Evolutionary conservation across 352 stramenopile genomes (phyloP).

Genomic region (Phytophthora megakarya): DNA sequence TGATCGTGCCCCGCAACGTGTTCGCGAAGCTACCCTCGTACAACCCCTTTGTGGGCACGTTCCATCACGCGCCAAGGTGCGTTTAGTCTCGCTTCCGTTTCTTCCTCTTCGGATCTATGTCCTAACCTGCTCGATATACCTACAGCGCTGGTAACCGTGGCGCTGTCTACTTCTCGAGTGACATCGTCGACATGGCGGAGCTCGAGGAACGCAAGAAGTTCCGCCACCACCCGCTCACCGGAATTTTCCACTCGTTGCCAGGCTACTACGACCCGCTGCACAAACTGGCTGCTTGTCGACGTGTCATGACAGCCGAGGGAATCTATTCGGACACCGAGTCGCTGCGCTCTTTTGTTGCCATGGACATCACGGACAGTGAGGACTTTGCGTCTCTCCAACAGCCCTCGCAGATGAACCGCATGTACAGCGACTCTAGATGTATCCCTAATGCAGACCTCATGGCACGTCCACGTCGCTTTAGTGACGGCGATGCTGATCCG

Average conservation of each 20-base stretch:
- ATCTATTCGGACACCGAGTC: slow-evolving; percentile 78
- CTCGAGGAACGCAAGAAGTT: slow-evolving; percentile 91
- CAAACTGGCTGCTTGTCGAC: slow-evolving; percentile 72
- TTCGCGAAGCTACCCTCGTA: slow-evolving; percentile 86
- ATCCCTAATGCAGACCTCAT: slow-evolving; percentile 40
- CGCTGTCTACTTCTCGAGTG: slow-evolving; percentile 86
- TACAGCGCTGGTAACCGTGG: slow-evolving; percentile 81
- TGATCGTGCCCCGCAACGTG: slow-evolving; percentile 67
- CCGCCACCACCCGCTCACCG: slow-evolving; percentile 84
- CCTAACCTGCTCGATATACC: slow-evolving; percentile 7
- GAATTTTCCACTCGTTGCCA: slow-evolving; percentile 86
- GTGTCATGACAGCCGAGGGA: slow-evolving; percentile 56
- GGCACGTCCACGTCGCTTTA: slow-evolving; percentile 72
- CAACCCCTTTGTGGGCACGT: slow-evolving; percentile 90
- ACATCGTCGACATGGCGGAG: slow-evolving; percentile 89
- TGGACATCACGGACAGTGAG: slow-evolving; percentile 72
- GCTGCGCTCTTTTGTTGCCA: slow-evolving; percentile 76
- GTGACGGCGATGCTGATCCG: slow-evolving; percentile 77
- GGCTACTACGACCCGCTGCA: slow-evolving; percentile 89
- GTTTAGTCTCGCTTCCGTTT: slow-evolving; percentile 2
- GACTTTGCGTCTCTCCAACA: slow-evolving; percentile 59
- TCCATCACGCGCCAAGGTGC: slow-evolving; percentile 89
- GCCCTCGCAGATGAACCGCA: slow-evolving; percentile 63
- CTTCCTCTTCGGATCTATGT: not conserved
- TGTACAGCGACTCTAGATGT: slow-evolving; percentile 77